A percentile compares a stretch with the other conserved stretches of the same genome.
Evolutionary conservation across 2,329 filamentous ascomycete species (phyloP).

Genomic region (Aschersonia sp.): DNA sequence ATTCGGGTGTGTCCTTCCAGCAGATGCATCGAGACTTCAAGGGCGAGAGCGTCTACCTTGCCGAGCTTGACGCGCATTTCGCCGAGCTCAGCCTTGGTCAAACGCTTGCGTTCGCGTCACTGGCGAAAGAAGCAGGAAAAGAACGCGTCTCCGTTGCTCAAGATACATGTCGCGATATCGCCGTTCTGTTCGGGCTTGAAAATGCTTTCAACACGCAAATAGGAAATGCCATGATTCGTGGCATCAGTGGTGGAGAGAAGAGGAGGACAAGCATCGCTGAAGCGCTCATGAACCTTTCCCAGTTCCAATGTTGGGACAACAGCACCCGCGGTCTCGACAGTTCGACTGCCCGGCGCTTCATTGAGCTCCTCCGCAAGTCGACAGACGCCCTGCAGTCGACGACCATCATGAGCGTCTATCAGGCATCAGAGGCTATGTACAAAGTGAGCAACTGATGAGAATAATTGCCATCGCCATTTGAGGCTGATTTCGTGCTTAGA

Average conservation of each 20-base stretch:
- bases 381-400: background rate
- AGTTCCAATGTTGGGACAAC: slow-evolving; percentile 12
- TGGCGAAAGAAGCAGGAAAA: background rate
- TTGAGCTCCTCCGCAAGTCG: background rate
- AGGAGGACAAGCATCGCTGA: slow-evolving; percentile 67
- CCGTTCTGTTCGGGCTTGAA: slow-evolving; percentile 30
- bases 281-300: slow-evolving; percentile 21
- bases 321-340: slow-evolving; percentile 12
- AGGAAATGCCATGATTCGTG: slow-evolving; percentile 49
- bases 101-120: slow-evolving; percentile 52
- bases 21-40: background rate
- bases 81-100: slow-evolving; percentile 56
- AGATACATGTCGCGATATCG: background rate
- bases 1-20: background rate
- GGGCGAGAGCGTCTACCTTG: slow-evolving; percentile 49
- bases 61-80: slow-evolving; percentile 63
- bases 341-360: slow-evolving; percentile 13
- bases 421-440: background rate
- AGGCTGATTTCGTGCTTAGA: slow-evolving; percentile 11
- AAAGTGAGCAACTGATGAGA: background rate
- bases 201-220: slow-evolving; percentile 54
- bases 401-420: background rate
- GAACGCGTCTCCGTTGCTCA: background rate
- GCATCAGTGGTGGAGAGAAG: slow-evolving; percentile 61
- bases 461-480: background rate